Conservation (phyloP, 108 stramenopile genomes). For the Skeletonema tropicum region DNA sequence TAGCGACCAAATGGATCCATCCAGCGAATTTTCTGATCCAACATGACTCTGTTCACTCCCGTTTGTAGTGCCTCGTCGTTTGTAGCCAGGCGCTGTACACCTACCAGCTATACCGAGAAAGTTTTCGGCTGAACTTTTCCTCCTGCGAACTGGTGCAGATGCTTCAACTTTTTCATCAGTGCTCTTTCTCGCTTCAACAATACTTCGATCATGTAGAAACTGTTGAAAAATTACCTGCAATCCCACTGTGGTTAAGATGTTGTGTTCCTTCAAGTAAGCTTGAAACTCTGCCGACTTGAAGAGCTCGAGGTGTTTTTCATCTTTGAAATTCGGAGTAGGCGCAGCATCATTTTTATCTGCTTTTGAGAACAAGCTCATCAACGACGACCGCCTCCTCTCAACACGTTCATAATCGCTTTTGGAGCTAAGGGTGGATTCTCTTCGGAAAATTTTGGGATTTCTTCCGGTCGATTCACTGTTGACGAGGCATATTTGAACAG, state of each 20-base stretch:
- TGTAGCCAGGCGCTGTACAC: neutral
- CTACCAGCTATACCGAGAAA: neutral
- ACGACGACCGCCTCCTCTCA: neutral
- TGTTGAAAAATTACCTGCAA: neutral
- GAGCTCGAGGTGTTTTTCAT: neutral
- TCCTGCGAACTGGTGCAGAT: neutral
- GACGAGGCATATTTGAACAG: neutral
- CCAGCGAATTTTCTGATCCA: neutral
- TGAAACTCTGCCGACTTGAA: constrained; percentile 1
- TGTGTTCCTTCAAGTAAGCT: neutral
- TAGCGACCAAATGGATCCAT: neutral
- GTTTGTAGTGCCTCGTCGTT: neutral
- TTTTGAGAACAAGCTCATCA: neutral
- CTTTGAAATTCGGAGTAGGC: neutral
- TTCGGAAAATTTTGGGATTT: neutral
- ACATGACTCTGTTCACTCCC: neutral
- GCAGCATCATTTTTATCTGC: neutral
- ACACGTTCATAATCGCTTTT: neutral
- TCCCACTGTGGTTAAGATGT: neutral
- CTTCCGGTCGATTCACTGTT: neutral
- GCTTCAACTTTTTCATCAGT: neutral
- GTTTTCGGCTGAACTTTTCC: neutral
- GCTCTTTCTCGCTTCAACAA: neutral
- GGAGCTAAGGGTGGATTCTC: neutral
- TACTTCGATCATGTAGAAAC: neutral